phyloP scores from a whole-genome alignment of 345 rosid genomes.

The Gossypium mustelinum region DNA sequence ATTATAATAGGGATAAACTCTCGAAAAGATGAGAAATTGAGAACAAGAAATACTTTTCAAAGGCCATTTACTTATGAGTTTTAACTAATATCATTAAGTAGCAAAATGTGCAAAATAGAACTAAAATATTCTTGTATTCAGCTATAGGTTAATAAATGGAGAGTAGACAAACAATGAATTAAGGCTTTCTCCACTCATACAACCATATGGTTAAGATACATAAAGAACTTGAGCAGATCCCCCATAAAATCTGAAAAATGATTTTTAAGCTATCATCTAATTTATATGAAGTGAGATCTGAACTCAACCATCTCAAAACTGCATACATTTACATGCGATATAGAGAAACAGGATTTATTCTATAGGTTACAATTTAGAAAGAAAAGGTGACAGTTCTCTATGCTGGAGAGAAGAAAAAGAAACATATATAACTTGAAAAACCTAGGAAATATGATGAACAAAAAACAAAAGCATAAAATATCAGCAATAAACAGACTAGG shows the following conservation, averaged over 20 bases:
- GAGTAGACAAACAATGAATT: conserved; percentile 2
- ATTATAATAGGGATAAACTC: background rate
- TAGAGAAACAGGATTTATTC: background rate
- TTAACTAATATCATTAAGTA: no score
- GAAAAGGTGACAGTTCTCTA: background rate
- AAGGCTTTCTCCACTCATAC: background rate
- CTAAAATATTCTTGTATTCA: background rate
- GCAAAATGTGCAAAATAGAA: conserved; percentile 6
- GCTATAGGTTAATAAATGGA: background rate
- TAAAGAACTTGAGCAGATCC: background rate
- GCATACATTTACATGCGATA: no score
- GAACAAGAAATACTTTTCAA: background rate
- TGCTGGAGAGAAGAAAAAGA: background rate
- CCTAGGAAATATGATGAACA: background rate
- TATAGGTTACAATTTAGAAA: background rate
- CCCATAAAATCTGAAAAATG: background rate
- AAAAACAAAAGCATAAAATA: background rate
- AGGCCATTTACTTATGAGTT: background rate
- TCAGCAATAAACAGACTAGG: background rate
- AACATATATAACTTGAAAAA: background rate
- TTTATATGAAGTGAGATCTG: background rate
- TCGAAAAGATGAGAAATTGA: background rate
- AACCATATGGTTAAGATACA: background rate
- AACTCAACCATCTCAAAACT: background rate
- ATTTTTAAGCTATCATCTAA: background rate